Evolutionary conservation across 768 basidiomycete genomes (phyloP), one percentile per base, ranked within the genome.

Genomic region (Phanerodontia chrysosporium): DNA sequence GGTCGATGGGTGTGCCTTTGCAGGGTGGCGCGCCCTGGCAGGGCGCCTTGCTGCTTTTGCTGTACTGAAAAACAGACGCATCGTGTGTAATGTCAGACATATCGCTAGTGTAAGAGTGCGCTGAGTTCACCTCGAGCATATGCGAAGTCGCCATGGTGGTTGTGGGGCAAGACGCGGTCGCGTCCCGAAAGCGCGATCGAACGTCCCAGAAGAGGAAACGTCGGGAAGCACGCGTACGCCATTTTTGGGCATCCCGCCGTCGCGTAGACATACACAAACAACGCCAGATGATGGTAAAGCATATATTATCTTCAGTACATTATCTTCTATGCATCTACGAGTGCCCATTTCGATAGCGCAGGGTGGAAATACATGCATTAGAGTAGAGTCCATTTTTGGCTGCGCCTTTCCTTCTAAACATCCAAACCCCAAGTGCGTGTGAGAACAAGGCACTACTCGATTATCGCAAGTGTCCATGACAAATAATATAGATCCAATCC

Each of bases 1-100:
- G 69, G n/a, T 76, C 72, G 39, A 92, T 80, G 0, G 65, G 51
- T 1, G 81, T 69, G 35, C 81, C 83, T 22, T 78, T 78, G 70
- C 89, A 91, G 3, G 83, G 82, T 2, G 75, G 64, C 3, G 82
- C 78, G 0, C 85, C 87, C 70, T 85, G 83, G 67, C 89, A 92
- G 61, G 83, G 84, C 1, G 86, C 86, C 52, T 83, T 78, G 1
- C 80, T 76, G 60, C 83, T 89, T 73, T 82, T 88, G 72, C 83
- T 86, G 61, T 91, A 92, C 90, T 91, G 63, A 13, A 58, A 39
- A 45, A 27, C 6, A 14, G 13, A 6, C 6, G 8, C 9, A 4
- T 9, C 16, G 49, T 49, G 51, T 51, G 45, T 30, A 45, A 39
- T 21, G 21, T 2, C 61, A 44, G 54, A n/a, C 28, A 3, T 21